Conservation (phyloP, 345 rosid genomes). For the Camelina neglecta region DNA sequence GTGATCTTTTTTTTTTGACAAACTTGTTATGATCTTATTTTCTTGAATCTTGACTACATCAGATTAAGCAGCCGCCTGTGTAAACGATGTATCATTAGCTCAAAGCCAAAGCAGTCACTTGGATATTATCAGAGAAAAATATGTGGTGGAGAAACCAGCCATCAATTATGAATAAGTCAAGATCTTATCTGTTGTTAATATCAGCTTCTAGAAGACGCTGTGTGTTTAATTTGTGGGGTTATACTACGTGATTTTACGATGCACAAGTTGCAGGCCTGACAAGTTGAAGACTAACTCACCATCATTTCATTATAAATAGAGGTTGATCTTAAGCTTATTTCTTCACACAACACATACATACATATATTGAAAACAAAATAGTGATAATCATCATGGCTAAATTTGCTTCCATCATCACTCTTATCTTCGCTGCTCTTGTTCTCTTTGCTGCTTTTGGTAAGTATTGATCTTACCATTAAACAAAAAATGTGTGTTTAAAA, state of each 20-base stretch:
- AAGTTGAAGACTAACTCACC: not conserved
- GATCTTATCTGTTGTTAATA: not conserved
- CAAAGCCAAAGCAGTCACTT: not conserved
- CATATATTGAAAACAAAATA: not conserved
- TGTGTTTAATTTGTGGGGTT: not conserved
- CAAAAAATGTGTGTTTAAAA: too few relatives aligned
- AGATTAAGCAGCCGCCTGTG: not conserved
- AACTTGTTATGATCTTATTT: too few relatives aligned
- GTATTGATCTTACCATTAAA: too few relatives aligned
- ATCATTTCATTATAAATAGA: slow-evolving; percentile 3
- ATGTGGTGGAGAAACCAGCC: slow-evolving; percentile 9
- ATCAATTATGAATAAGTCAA: not conserved
- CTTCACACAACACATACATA: not conserved
- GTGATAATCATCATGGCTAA: too few relatives aligned
- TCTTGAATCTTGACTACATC: too few relatives aligned
- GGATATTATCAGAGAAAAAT: not conserved
- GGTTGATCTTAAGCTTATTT: not conserved
- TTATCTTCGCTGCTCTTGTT: too few relatives aligned
- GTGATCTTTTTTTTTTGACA: too few relatives aligned
- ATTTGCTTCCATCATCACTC: too few relatives aligned
- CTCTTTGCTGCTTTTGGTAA: too few relatives aligned
- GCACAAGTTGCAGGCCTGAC: not conserved
- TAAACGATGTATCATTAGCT: not conserved
- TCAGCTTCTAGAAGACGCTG: not conserved
- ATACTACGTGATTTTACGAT: not conserved